These are phyloP conservation scores for Venturia carpophila DNA, from an alignment of 2,329 filamentous ascomycete genomes.

Conservation along the genomic window DNA sequence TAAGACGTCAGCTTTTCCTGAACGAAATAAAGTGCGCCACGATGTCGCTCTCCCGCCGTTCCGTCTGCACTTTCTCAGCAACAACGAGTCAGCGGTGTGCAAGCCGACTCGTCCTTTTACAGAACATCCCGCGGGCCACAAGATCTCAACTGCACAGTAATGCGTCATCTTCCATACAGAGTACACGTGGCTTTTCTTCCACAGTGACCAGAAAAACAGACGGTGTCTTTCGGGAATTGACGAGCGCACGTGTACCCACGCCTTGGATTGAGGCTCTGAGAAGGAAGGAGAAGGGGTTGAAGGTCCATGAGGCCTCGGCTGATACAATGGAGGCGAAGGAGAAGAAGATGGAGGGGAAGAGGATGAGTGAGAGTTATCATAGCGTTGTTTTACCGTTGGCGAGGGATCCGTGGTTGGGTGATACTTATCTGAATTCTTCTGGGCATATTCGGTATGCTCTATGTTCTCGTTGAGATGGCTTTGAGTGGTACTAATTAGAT, in stretches of 20 bases:
- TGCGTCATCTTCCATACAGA: background rate
- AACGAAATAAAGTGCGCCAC: background rate
- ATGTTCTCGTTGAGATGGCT: no score
- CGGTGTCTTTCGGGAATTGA: slow-evolving; percentile 54
- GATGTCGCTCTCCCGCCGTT: background rate
- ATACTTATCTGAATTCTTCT: slow-evolving; percentile 68
- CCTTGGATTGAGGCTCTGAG: slow-evolving; percentile 61
- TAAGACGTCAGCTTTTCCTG: background rate
- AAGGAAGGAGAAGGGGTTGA: slow-evolving; percentile 34
- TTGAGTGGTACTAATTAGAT: background rate
- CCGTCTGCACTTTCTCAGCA: background rate
- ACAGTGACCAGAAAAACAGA: slow-evolving; percentile 35
- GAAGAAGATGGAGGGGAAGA: slow-evolving; percentile 55
- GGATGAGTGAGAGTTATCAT: slow-evolving; percentile 64
- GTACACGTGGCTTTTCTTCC: slow-evolving; percentile 7
- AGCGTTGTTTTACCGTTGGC: slow-evolving; percentile 60
- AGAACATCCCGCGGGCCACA: background rate
- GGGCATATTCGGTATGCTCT: slow-evolving; percentile 56
- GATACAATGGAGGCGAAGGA: slow-evolving; percentile 26
- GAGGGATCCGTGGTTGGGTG: slow-evolving; percentile 67
- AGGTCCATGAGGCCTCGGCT: slow-evolving; percentile 21
- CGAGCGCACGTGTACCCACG: slow-evolving; percentile 53
- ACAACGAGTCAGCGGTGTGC: background rate
- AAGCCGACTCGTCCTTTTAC: background rate
- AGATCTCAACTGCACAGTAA: background rate